A percentile compares a stretch with the other conserved stretches of the same genome.
These are phyloP conservation scores for Sedum album DNA, from an alignment of 164 flowering plant species.

Conservation along the genomic window DNA sequence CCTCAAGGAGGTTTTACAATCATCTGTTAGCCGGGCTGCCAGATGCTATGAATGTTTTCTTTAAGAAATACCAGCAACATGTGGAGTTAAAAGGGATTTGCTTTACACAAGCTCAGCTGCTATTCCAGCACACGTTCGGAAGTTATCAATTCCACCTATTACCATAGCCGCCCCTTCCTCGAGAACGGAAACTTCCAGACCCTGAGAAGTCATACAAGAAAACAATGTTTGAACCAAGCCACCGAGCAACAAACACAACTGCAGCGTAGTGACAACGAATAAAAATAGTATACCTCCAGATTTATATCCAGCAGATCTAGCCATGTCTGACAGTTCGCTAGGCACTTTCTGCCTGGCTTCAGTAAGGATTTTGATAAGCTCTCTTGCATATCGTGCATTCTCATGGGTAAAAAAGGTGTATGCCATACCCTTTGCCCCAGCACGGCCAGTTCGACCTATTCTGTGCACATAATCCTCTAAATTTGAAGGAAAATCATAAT, in stretches of 20 bases:
- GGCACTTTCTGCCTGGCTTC: conserved; percentile 78
- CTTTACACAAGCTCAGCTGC: too few relatives aligned
- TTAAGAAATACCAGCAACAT: too few relatives aligned
- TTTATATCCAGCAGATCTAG: conserved; percentile 38
- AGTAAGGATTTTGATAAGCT: conserved; percentile 73
- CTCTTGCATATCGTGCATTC: conserved; percentile 73
- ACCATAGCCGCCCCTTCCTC: conserved; percentile 53
- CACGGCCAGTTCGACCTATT: conserved; percentile 98
- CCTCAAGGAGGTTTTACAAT: too few relatives aligned
- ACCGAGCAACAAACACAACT: background rate
- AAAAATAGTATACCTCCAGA: conserved; percentile 29
- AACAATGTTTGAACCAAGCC: background rate
- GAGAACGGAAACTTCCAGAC: conserved; percentile 53
- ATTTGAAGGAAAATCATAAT: conserved; percentile 86
- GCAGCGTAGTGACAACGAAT: background rate
- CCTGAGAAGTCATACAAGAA: conserved; percentile 22
- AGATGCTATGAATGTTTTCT: too few relatives aligned
- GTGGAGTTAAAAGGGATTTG: too few relatives aligned
- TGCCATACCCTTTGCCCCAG: conserved; percentile 92
- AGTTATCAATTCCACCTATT: conserved; percentile 40
- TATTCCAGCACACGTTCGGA: background rate
- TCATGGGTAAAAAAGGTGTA: conserved; percentile 71
- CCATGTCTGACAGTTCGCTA: conserved; percentile 53
- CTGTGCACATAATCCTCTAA: conserved; percentile 99
- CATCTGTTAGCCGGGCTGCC: too few relatives aligned